Evolutionary conservation across 257 asterid genomes (phyloP).

Genomic region (Gentiana straminea): DNA sequence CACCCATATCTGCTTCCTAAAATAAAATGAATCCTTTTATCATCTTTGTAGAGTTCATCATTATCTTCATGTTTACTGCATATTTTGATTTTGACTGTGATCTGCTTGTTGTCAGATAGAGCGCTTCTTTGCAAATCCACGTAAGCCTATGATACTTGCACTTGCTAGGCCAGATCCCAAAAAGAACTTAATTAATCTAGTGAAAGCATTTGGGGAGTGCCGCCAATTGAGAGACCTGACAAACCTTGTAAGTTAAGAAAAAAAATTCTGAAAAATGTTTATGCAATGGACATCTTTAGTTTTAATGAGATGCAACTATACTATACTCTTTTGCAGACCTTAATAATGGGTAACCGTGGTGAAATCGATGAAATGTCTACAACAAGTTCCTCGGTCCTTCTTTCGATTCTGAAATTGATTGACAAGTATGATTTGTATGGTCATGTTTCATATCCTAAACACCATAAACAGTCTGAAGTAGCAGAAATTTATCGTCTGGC

Average conservation of each 20-base stretch:
- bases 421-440: conserved; percentile 81
- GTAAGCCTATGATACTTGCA: conserved; percentile 83
- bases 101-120: conserved; percentile 37
- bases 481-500: conserved; percentile 77
- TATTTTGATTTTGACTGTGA: background rate
- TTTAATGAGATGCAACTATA: background rate
- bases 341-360: conserved; percentile 82
- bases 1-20: background rate
- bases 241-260: conserved; percentile 44
- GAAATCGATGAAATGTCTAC: conserved; percentile 74
- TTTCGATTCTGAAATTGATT: conserved; percentile 57
- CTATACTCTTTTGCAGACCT: conserved; percentile 35
- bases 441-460: conserved; percentile 78
- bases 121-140: conserved; percentile 81
- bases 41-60: background rate
- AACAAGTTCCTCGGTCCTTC: conserved; percentile 63
- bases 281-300: too few relatives aligned
- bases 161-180: conserved; percentile 92
- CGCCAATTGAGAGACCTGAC: conserved; percentile 65
- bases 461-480: conserved; percentile 70
- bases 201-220: conserved; percentile 86
- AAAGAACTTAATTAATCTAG: conserved; percentile 67
- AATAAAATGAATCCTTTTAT: background rate
- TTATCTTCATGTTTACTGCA: background rate
- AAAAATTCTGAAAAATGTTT: background rate